These are phyloP conservation scores for Mycena rosella DNA, from an alignment of 768 basidiomycete species.

Conservation along the genomic window DNA sequence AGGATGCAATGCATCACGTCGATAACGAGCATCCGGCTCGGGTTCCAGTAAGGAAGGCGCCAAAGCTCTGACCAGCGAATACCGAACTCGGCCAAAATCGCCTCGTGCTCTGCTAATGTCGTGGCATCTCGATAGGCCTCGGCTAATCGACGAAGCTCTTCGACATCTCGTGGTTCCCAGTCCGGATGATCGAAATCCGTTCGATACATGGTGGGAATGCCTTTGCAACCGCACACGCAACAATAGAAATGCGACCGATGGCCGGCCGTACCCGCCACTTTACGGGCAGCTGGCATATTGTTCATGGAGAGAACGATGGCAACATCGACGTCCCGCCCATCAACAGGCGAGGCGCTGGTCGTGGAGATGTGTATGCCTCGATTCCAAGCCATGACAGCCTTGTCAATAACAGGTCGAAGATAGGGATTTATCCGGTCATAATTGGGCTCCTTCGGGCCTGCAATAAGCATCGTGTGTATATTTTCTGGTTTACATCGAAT, in stretches of 20 bases:
- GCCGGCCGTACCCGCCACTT: slow-evolving; percentile 39
- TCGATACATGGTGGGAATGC: not conserved
- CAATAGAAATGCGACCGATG: slow-evolving; percentile 41
- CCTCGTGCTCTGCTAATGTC: slow-evolving; percentile 23
- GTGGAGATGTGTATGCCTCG: slow-evolving; percentile 17
- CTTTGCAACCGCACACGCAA: slow-evolving; percentile 38
- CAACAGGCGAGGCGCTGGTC: slow-evolving; percentile 3
- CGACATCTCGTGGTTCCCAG: slow-evolving; percentile 21
- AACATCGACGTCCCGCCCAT: not conserved
- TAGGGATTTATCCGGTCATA: not conserved
- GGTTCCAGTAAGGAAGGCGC: slow-evolving; percentile 45
- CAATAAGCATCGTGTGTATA: slow-evolving; percentile 45
- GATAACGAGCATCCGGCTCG: slow-evolving; percentile 38
- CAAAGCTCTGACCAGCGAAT: slow-evolving; percentile 42
- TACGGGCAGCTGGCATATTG: slow-evolving; percentile 43
- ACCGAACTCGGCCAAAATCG: slow-evolving; percentile 33
- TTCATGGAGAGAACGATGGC: slow-evolving; percentile 36
- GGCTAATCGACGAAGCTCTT: slow-evolving; percentile 22
- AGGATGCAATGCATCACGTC: slow-evolving; percentile 48
- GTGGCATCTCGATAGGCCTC: slow-evolving; percentile 20
- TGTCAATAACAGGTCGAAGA: slow-evolving; percentile 36
- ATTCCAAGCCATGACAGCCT: slow-evolving; percentile 34
- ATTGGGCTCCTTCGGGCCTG: slow-evolving; percentile 9
- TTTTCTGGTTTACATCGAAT: slow-evolving; percentile 46
- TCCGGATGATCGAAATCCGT: slow-evolving; percentile 15